phyloP scores from a whole-genome alignment of 1,284 basidiomycete species.

The Cutaneotrichosporon cutaneum region DNA sequence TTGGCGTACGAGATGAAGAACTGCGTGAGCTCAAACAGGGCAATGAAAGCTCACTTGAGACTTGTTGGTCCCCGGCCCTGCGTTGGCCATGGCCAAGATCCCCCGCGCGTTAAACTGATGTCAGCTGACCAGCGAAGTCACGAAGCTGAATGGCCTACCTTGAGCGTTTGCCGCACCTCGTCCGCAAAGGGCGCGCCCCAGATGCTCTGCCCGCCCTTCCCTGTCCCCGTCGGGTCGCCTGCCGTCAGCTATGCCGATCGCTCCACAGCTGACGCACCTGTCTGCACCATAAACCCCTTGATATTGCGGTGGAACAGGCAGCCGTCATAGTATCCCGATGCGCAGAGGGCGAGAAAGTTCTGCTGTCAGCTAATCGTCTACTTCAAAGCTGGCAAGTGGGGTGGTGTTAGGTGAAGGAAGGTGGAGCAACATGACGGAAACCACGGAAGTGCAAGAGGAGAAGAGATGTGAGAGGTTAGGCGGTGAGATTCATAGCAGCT shows the following conservation, averaged over 20 bases:
- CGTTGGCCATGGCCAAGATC: constrained; percentile 95
- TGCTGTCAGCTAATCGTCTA: constrained; percentile 41
- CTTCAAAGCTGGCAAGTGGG: background rate
- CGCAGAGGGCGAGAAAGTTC: constrained; percentile 94
- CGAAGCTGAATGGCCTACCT: constrained; percentile 58
- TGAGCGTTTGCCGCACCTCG: constrained; percentile 85
- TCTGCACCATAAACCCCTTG: constrained; percentile 90
- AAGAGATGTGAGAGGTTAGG: background rate
- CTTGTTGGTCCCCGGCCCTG: constrained; percentile 89
- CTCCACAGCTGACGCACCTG: background rate
- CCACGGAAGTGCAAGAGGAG: no score
- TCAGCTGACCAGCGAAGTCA: background rate
- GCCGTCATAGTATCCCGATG: constrained; percentile 80
- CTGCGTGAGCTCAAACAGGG: constrained; percentile 46
- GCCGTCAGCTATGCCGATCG: constrained; percentile 51
- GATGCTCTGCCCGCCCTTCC: constrained; percentile 57
- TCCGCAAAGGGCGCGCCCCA: constrained; percentile 78
- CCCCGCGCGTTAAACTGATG: constrained; percentile 85
- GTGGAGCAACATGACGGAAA: no score
- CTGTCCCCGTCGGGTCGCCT: constrained; percentile 71
- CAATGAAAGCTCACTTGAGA: constrained; percentile 56
- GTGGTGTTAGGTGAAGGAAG: background rate
- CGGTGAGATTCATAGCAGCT: background rate
- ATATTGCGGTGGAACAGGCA: constrained; percentile 90
- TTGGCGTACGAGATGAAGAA: constrained; percentile 94